Base-by-base conservation (phyloP, 306 rosid genomes). In the Sicyos baderoa region DNA sequence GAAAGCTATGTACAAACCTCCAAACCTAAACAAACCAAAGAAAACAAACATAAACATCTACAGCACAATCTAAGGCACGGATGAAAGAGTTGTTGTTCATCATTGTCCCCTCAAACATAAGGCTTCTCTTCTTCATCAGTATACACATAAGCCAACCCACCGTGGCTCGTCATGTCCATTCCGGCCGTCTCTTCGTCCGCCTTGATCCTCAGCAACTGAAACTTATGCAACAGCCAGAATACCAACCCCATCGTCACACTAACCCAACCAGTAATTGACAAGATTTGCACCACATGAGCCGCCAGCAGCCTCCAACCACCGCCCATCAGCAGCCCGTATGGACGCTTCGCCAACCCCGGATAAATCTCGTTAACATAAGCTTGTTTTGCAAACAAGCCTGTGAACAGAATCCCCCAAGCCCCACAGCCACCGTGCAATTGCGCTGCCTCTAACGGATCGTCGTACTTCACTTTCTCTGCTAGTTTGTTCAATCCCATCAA, bases 341-440 rank as follows among this genome's bases (percentile, higher is more conserved):
- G 86, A 23, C 91, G 76, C 2, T 78, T 58, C 6, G 78, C 72
- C 0, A 45, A 13, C 10, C 91, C 82, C 0, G 79, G 73, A 29
- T 82, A 86, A 13, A 84, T 65, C 72, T 86, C 81, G 14, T 76
- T 75, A 11, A 84, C 88, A 52, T 84, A 80, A 9, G 56, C 72
- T 22, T 79, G 79, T 61, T 73, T 82, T 0, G 89, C 84, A 48
- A 84, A 84, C 69, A 86, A 72, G 0, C 81, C 84, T 14, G 85
- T 79, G 78, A 82, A 86, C 52, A 86, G 59, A 7, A 86, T 82
- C 59, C 88, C 88, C 86, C 91, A 84, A 0, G 75, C 62, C 3
- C 91, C 91, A 55, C 87, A 86, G 3, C 88, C 91, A 1, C 87
- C 88, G 23, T 86, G 88, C 49, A 86, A 83, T 14, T 84, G 85